Evolutionary conservation across 2,329 filamentous ascomycete genomes (phyloP), one percentile per base, ranked within the genome.

Genomic region (Curvularia hawaiiensis): DNA sequence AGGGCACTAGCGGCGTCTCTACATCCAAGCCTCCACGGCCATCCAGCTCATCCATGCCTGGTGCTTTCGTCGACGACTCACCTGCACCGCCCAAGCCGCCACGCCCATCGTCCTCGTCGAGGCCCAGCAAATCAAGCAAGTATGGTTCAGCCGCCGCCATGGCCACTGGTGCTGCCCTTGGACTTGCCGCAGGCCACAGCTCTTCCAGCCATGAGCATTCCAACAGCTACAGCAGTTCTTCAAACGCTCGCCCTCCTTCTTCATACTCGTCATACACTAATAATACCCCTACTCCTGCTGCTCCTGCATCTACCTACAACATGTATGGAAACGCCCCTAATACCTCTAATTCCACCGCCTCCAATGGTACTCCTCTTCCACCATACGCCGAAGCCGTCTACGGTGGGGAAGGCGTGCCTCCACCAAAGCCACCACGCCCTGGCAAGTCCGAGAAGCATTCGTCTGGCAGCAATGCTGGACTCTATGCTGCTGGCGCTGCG

Each of bases 401-500:
- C 33, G 53, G 38, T 8, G 62, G 63, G 39, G 65, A 61, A 43
- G 69, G 58, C 48, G 55, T 59, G 40, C 70, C 71, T 45, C 70
- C 71, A 20, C 69, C 70, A 40, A 72, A 73, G 62, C 69, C 75
- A 38, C 68, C 74, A 56, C 68, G 73, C 31, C 74, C 75, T 35
- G 65, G 66, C 12, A 79, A 75, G 57, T 68, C 77, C 60, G 76
- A 77, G 69, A 82, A 80, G 70, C 73, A 79, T 38, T 70, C 78
- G 20, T 78, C 78, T 50, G 71, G 75, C 49, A 74, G 78, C 45
- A 75, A 80, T 58, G 65, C 76, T 54, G 78, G 78, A 45, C 63
- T 82, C 24, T 80, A 80, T 63, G 77, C 78, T 61, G 77, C 78
- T 62, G 79, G 78, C 45, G 78, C 77, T 48, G 78, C 79, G 31